These are phyloP conservation scores for Wallacemonas sp. DNA, from an alignment of 208 protist genomes.

Conservation along the genomic window DNA sequence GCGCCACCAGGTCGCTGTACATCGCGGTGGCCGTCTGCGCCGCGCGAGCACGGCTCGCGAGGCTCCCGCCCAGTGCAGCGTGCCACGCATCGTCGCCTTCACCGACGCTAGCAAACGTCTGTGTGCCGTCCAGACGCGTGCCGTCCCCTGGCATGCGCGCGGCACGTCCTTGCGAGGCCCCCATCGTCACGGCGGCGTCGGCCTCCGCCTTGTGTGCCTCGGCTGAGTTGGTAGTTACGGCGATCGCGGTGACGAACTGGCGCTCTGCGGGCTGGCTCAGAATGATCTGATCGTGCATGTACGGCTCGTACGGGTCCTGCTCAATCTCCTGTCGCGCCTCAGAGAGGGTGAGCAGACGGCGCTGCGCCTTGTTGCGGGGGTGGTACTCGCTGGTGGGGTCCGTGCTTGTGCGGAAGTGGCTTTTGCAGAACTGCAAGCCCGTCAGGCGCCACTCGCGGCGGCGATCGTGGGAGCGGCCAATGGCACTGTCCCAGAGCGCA, in stretches of 20 bases:
- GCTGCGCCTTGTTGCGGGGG: conserved; percentile 1
- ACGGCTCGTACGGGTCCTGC: conserved; percentile 28
- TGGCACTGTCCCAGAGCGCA: conserved; percentile 22
- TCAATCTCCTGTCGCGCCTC: conserved; percentile 4
- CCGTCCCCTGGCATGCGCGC: not conserved
- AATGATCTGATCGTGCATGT: conserved; percentile 52
- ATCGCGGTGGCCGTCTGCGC: conserved; percentile 32
- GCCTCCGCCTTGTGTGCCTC: conserved; percentile 28
- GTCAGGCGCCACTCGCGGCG: conserved; percentile 31
- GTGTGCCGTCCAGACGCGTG: not conserved
- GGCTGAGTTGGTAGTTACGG: conserved; percentile 40
- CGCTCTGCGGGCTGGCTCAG: conserved; percentile 23
- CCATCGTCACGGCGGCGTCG: conserved; percentile 10
- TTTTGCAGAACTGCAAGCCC: conserved; percentile 18
- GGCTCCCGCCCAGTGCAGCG: conserved; percentile 24
- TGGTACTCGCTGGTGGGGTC: not conserved
- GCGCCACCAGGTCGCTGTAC: conserved; percentile 30
- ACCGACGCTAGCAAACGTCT: not conserved
- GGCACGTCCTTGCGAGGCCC: not conserved
- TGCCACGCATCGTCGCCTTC: conserved; percentile 11
- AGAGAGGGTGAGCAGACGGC: conserved; percentile 1
- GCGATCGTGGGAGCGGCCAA: conserved; percentile 15
- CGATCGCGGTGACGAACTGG: conserved; percentile 18
- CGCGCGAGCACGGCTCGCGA: conserved; percentile 36
- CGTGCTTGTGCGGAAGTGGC: conserved; percentile 21